Base-by-base conservation (phyloP, 192 early-diverging fungal species). In the Geranomyces variabilis region DNA sequence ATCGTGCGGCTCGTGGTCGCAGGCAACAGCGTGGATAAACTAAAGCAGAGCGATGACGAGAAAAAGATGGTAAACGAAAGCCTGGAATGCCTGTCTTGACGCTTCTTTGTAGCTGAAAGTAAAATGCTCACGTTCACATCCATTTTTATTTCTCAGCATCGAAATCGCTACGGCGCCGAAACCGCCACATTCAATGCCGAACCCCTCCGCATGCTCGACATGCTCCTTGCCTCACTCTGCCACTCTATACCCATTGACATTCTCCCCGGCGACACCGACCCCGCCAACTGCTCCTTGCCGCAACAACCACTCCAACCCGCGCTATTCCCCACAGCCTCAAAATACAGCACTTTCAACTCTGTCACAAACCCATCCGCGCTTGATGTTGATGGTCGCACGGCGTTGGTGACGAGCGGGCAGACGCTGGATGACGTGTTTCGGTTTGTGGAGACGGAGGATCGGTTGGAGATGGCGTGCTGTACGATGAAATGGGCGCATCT, bases 331-430 rank as follows among this genome's bases (percentile, higher is more conserved):
- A 84, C 79, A 15, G 78, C 92, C 22, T 46, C 70, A 12, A 67
- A 78, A 62, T 88, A 82, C 46, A 88, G 89, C 6, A 87, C 83
- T 12, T 93, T 96, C 68, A 66, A 80, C 12, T 73, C 77, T 28
- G 84, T 88, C 0, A 93, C 93, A 12, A 99, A 99, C 74, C 97
- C 97, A 8, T 88, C 90, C 59, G 82, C 81, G 75, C 80, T 83
- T 21, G 76, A 88, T 12, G 49, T 96, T n/a, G 91, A 90, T 56
- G 87, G 85, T 30, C 55, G n/a, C 36, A 93, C 90, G 1, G 60
- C 96, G 56, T 77, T 97, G 46, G 93, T 89, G 19, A 87, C 87
- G 0, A 87, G 91, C 0, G 97, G 97, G 12, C 97, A 99, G 78
- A 93, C 86, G 24, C 64, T 99, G 31, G 92, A 94, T 73, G 95